These are phyloP conservation scores for Amaranthus hypochondriacus DNA, from an alignment of 148 eudicot species.

Conservation along the genomic window DNA sequence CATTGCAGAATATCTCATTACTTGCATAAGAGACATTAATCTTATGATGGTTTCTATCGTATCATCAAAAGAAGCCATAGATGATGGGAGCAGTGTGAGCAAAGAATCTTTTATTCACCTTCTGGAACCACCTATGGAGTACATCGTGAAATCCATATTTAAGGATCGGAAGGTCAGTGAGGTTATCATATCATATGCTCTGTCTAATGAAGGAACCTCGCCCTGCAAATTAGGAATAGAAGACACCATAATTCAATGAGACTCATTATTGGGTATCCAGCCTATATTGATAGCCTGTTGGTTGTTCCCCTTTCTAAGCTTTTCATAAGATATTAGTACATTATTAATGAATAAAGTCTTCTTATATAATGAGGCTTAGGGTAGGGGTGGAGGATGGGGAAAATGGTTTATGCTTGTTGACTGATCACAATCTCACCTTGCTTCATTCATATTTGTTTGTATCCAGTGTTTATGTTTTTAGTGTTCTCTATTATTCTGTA, in stretches of 20 bases:
- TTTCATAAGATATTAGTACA: no score
- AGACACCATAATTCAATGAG: no score
- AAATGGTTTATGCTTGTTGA: no score
- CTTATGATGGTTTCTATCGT: conserved; percentile 33
- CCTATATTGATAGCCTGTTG: no score
- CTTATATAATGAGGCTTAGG: no score
- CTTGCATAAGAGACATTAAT: conserved; percentile 52
- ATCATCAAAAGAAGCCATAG: conserved; percentile 31
- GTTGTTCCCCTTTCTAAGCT: no score
- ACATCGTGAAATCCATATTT: conserved; percentile 48
- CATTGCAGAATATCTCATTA: conserved; percentile 48
- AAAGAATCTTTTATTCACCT: conserved; percentile 40
- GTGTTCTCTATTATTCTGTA: neutral
- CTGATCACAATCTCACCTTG: no score
- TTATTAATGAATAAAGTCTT: no score
- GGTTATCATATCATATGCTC: neutral
- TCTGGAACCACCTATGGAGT: conserved; percentile 66
- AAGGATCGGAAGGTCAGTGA: conserved; percentile 48
- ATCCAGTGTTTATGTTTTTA: neutral
- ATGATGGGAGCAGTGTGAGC: conserved; percentile 24
- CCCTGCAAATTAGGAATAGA: no score
- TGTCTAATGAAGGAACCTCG: no score
- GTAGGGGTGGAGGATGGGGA: no score
- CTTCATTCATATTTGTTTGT: neutral
- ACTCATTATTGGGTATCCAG: no score